Percentiles rank a stretch among this genome's conserved stretches.
These are phyloP conservation scores for Fusarium sp. DNA, from an alignment of 2,329 filamentous ascomycete species.

Conservation along the genomic window DNA sequence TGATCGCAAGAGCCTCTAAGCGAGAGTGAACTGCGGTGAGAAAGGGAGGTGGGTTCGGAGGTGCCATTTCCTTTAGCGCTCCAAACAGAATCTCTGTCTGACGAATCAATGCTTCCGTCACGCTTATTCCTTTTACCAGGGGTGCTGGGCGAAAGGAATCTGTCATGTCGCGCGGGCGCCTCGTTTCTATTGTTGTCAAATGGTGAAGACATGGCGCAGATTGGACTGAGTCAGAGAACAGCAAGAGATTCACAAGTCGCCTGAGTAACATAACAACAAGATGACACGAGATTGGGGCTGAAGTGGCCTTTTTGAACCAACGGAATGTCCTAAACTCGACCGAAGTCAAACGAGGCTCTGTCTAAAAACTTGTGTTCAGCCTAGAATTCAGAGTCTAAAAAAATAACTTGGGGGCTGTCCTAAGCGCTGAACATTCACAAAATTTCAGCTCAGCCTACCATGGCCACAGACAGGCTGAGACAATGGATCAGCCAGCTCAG, in stretches of 20 bases:
- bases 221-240: neutral
- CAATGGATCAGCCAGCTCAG: neutral
- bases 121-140: too few species aligned
- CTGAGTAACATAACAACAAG: neutral
- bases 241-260: neutral
- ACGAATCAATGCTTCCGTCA: neutral
- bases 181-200: neutral
- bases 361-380: neutral
- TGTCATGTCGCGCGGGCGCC: neutral
- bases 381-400: neutral
- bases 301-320: neutral
- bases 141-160: too few species aligned
- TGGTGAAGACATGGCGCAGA: neutral
- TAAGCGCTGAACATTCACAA: neutral
- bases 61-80: neutral
- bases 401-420: neutral
- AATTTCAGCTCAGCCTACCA: neutral
- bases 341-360: neutral
- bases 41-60: neutral
- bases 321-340: neutral
- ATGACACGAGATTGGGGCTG: neutral
- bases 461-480: neutral
- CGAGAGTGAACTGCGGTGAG: neutral
- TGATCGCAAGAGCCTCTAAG: neutral
- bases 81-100: neutral